phyloP scores from a whole-genome alignment of 305 asterid genomes.

The Solanum hybrid region DNA sequence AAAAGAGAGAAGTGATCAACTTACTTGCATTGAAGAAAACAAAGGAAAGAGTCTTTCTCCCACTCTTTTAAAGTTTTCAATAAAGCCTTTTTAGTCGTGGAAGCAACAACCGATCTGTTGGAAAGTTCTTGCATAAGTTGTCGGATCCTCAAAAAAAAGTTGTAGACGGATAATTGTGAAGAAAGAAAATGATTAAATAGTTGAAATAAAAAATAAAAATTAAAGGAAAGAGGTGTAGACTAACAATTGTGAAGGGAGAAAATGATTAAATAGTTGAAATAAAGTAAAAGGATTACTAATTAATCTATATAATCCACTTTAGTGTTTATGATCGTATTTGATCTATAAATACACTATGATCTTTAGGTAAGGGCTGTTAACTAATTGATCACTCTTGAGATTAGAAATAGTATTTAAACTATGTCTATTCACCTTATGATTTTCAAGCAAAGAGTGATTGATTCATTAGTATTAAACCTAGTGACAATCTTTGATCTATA shows the following conservation, averaged over 20 bases:
- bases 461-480: not conserved
- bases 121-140: not conserved
- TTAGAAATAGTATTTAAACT: not conserved
- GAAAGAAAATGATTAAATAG: not conserved
- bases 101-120: not conserved
- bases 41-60: not conserved
- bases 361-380: not conserved
- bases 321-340: not conserved
- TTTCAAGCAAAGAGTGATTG: not conserved
- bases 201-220: too few species aligned
- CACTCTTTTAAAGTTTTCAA: not conserved
- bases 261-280: not conserved
- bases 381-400: not conserved
- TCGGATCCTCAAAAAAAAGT: not conserved
- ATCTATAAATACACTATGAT: not conserved
- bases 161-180: not conserved
- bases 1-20: not conserved
- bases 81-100: not conserved
- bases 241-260: not conserved
- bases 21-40: not conserved
- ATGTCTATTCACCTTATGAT: not conserved
- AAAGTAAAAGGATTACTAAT: not conserved
- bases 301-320: not conserved
- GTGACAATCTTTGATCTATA: not conserved
- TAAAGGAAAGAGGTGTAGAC: not conserved